Evolutionary conservation across 371 early-diverging fungal species (phyloP).

Genomic region (Mortierella sp.): DNA sequence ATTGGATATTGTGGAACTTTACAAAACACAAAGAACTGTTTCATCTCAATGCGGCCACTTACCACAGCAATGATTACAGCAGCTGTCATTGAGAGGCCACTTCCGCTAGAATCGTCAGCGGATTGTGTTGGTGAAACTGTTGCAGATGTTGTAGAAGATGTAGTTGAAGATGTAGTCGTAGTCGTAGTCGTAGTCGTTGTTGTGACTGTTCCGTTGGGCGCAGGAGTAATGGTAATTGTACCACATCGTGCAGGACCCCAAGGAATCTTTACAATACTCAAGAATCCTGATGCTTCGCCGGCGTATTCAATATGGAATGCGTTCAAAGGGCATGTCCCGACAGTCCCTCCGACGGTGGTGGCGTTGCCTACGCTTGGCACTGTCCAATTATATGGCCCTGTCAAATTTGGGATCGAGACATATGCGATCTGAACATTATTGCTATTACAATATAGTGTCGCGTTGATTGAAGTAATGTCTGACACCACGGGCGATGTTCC

Average conservation of each 20-base stretch:
- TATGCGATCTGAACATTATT: slow-evolving; percentile 21
- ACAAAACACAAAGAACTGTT: neutral
- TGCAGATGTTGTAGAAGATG: slow-evolving; percentile 11
- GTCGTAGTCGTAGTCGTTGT: slow-evolving; percentile 32
- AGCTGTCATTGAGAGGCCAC: slow-evolving; percentile 24
- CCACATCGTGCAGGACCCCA: slow-evolving; percentile 44
- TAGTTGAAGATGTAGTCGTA: slow-evolving; percentile 3
- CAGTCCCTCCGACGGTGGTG: slow-evolving; percentile 31
- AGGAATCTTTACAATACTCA: slow-evolving; percentile 8
- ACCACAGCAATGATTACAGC: slow-evolving; percentile 44
- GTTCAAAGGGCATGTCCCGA: slow-evolving; percentile 29
- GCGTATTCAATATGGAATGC: slow-evolving; percentile 49
- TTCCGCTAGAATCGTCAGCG: neutral
- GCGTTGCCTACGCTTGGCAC: slow-evolving; percentile 50
- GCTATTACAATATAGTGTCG: slow-evolving; percentile 33
- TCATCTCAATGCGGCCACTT: neutral
- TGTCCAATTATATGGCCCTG: slow-evolving; percentile 39
- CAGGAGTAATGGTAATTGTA: slow-evolving; percentile 42
- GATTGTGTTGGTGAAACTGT: neutral
- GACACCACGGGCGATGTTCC: slow-evolving; percentile 22
- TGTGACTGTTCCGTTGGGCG: slow-evolving; percentile 31
- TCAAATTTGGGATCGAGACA: slow-evolving; percentile 25
- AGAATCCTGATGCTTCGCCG: slow-evolving; percentile 17
- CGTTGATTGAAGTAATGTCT: slow-evolving; percentile 26
- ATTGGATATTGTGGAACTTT: neutral